Base-by-base conservation (phyloP, 176 grass and related monocot species). In the Otatea glauca region DNA sequence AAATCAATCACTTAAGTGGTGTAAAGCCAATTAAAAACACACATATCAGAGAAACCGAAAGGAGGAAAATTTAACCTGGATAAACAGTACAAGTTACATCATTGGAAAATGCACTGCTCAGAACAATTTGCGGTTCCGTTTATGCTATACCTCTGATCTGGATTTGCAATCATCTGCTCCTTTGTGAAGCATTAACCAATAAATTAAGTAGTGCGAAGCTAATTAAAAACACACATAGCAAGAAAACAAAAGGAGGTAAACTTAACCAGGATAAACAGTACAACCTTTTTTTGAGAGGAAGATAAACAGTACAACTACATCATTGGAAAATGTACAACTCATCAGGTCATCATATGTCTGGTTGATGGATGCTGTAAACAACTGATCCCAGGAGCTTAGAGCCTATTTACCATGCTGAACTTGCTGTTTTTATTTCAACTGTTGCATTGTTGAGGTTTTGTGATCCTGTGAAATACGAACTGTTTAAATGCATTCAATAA, bases 401-500 rank as follows among this genome's bases (percentile, higher is more conserved):
- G 48, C 48, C 4, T 49, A 50, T 50, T 50, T 50, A 50, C 24
- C 18, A 15, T 6, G 51, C 21, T 68, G 18, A 68, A 41, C 42
- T 56, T 56, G 17, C 4, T 50, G 48, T 49, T 49, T 49, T 15
- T 49, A 18, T 61, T 71, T 59, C 18, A 75, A 77, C 15, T 87
- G 17, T 83, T 74, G 18, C 68, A 66, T 34, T 65, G 12, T 39
- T 49, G 21, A 74, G 53, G 12, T 72, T 85, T 44, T 72, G 20
- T 11, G 15, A 0, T 77, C 65, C 16, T 66, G 13, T 58, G 12
- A 45, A 78, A 56, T 75, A 49, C 39, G 13, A 56, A 84, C 58
- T 44, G 13, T 18, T 63, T 55, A 76, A 72, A 83, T 83, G 2
- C 75, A 65, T 73, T 45, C 65, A 68, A 67, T 72, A 83, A 71